phyloP scores from a whole-genome alignment of 2,329 filamentous ascomycete species.

The Triangularia verruculosa region DNA sequence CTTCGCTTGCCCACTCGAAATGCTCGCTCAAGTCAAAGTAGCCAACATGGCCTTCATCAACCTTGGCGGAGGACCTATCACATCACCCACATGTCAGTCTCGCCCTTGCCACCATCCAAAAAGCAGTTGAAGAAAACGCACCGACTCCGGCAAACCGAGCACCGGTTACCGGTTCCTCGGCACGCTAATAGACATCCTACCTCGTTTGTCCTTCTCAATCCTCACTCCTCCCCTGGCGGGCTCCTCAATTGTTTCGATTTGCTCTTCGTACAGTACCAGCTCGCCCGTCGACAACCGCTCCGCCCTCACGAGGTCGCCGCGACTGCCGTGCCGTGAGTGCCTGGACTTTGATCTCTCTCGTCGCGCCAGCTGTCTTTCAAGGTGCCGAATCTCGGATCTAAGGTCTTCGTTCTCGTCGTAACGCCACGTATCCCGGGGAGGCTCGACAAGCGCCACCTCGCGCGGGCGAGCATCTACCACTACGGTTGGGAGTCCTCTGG shows the following conservation, averaged over 20 bases:
- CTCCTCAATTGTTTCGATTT: slow-evolving; percentile 54
- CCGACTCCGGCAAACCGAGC: slow-evolving; percentile 28
- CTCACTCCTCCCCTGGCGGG: slow-evolving; percentile 54
- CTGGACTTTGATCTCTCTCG: slow-evolving; percentile 28
- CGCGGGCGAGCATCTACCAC: slow-evolving; percentile 41
- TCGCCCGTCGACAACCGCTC: slow-evolving; percentile 59
- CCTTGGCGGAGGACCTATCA: slow-evolving; percentile 59
- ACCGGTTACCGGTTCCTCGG: slow-evolving; percentile 64
- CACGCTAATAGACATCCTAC: slow-evolving; percentile 87
- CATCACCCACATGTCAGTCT: slow-evolving; percentile 8
- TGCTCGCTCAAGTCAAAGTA: slow-evolving; percentile 55
- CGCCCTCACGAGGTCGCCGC: slow-evolving; percentile 51
- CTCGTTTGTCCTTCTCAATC: slow-evolving; percentile 88
- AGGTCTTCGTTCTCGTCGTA: slow-evolving; percentile 55
- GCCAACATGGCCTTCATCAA: slow-evolving; percentile 68
- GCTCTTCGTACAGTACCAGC: slow-evolving; percentile 61
- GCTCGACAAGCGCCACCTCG: slow-evolving; percentile 39
- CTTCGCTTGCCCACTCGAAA: neutral
- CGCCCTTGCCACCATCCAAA: neutral
- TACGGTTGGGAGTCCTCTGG: slow-evolving; percentile 20
- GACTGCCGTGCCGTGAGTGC: slow-evolving; percentile 43
- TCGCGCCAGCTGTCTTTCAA: slow-evolving; percentile 61
- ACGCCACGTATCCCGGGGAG: slow-evolving; percentile 25
- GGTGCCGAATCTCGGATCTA: slow-evolving; percentile 65
- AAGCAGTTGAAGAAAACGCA: slow-evolving; percentile 28